phyloP scores from a whole-genome alignment of 306 rosid genomes.

The Cucumis melo region DNA sequence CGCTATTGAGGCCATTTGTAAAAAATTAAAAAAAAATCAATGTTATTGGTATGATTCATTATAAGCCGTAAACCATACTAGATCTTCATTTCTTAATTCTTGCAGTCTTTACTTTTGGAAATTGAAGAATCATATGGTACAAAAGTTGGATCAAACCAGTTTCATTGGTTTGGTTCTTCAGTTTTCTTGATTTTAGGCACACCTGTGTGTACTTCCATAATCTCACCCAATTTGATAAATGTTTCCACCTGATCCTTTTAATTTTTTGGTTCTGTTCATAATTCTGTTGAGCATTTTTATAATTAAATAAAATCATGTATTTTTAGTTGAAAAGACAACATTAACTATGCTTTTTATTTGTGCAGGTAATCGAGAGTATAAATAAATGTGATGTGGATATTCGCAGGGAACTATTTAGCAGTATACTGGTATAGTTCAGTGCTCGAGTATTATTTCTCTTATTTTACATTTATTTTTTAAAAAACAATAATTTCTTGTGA shows the following conservation, averaged over 20 bases:
- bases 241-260: background rate
- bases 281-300: background rate
- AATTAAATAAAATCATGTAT: background rate
- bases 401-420: conserved; percentile 88
- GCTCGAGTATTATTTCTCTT: background rate
- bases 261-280: background rate
- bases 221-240: background rate
- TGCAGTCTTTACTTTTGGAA: background rate
- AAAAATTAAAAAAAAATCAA: background rate
- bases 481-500: background rate
- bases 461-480: background rate
- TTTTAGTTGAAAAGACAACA: background rate
- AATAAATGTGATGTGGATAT: conserved; percentile 95
- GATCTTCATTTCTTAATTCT: background rate
- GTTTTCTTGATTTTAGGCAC: background rate
- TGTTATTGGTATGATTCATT: background rate
- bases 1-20: background rate
- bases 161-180: background rate
- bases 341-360: conserved; percentile 8
- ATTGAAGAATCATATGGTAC: background rate
- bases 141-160: background rate
- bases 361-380: conserved; percentile 91
- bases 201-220: background rate
- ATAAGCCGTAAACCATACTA: background rate
- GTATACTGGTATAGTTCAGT: conserved; percentile 67